A percentile compares a stretch with the other conserved stretches of the same genome.
phyloP scores from a whole-genome alignment of 257 asterid genomes.

The Verbena officinalis region DNA sequence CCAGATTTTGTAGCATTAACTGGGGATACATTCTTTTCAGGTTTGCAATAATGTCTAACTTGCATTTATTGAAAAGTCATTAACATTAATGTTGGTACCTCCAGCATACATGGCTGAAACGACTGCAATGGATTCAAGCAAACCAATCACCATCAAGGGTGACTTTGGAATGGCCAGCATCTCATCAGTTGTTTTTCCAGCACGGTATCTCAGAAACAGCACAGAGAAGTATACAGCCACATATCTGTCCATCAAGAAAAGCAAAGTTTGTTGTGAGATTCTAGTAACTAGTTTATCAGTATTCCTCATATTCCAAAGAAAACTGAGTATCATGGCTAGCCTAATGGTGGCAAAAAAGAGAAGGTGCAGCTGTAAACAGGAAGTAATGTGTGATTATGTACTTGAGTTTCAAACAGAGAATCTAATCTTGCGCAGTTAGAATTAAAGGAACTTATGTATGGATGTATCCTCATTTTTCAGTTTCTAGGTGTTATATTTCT shows the following conservation, averaged over 20 bases:
- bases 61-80: slow-evolving; percentile 11
- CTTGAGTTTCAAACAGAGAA: background rate
- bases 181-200: slow-evolving; percentile 66
- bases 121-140: slow-evolving; percentile 60
- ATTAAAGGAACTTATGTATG: background rate
- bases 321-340: too few species aligned
- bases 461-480: slow-evolving; percentile 8
- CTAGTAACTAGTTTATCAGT: background rate
- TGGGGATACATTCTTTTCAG: background rate
- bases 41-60: background rate
- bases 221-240: slow-evolving; percentile 51
- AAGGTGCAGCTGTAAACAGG: background rate
- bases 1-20: background rate
- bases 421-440: slow-evolving; percentile 3
- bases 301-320: background rate
- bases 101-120: slow-evolving; percentile 69
- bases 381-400: background rate
- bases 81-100: slow-evolving; percentile 41
- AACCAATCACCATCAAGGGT: slow-evolving; percentile 56
- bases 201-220: slow-evolving; percentile 50
- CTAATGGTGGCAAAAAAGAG: background rate
- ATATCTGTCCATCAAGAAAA: slow-evolving; percentile 46
- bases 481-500: background rate
- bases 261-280: slow-evolving; percentile 15
- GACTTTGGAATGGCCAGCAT: slow-evolving; percentile 63